A percentile compares a stretch with the other conserved stretches of the same genome.
Conservation (phyloP, 208 protist species). For the Lotmaria passim region DNA sequence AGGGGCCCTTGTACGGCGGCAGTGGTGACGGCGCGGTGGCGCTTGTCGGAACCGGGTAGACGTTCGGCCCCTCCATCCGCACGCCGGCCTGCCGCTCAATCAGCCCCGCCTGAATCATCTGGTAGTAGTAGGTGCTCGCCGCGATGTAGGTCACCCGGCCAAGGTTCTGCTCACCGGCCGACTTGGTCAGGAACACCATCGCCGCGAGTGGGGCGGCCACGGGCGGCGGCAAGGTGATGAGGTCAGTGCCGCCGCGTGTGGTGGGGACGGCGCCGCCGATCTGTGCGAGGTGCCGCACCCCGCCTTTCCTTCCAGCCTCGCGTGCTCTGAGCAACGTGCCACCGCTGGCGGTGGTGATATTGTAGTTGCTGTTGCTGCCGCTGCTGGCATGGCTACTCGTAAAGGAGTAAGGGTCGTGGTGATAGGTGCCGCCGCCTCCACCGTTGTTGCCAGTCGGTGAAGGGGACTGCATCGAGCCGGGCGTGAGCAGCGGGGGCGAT, state of each 20-base stretch:
- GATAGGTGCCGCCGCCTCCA: conserved; percentile 25
- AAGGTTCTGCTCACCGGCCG: conserved; percentile 86
- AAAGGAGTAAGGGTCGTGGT: conserved; percentile 48
- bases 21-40: conserved; percentile 11
- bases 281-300: conserved; percentile 13
- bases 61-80: conserved; percentile 24
- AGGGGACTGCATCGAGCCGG: conserved; percentile 11
- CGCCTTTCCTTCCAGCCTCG: conserved; percentile 9
- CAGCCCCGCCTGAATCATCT: conserved; percentile 74
- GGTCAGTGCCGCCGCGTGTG: conserved; percentile 16
- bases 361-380: neutral
- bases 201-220: conserved; percentile 77
- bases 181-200: conserved; percentile 88
- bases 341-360: conserved; percentile 1
- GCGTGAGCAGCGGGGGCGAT: conserved; percentile 24
- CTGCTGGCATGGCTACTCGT: conserved; percentile 32
- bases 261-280: too few species aligned
- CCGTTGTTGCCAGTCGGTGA: neutral
- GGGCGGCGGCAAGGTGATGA: conserved; percentile 59
- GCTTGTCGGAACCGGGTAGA: conserved; percentile 10
- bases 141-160: conserved; percentile 79
- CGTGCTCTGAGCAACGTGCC: conserved; percentile 34
- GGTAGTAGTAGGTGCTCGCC: conserved; percentile 82
- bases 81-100: conserved; percentile 40
- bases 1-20: conserved; percentile 22